A percentile compares a stretch with the other conserved stretches of the same genome.
Conservation (phyloP, 805 yeast species). For the Debaryomyces hansenii region DNA sequence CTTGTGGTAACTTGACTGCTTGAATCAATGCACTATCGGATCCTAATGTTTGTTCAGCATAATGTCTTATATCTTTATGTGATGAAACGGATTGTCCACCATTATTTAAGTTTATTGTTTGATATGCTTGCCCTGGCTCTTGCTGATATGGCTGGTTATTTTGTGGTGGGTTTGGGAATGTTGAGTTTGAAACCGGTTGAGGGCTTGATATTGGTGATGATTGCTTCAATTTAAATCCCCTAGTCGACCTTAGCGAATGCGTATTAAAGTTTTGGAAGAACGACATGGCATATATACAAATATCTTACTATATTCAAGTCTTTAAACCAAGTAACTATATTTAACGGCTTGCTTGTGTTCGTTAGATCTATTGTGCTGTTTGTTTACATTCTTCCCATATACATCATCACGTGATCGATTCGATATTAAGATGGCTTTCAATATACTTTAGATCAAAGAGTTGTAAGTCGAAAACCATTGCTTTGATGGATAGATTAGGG, state of each 20-base stretch:
- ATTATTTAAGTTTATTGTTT: slow-evolving; percentile 26
- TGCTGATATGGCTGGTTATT: slow-evolving; percentile 9
- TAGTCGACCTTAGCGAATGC: slow-evolving; percentile 40
- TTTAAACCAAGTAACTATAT: not conserved
- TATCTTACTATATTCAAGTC: not conserved
- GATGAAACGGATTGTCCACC: slow-evolving; percentile 37
- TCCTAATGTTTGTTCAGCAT: slow-evolving; percentile 94
- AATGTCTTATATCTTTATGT: slow-evolving; percentile 76
- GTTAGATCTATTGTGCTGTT: not conserved
- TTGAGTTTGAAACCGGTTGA: slow-evolving; percentile 34
- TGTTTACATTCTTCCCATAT: slow-evolving; percentile 5
- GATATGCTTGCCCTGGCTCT: slow-evolving; percentile 20
- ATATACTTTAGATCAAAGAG: slow-evolving; percentile 1
- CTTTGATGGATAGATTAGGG: not conserved
- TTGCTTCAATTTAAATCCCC: slow-evolving; percentile 44
- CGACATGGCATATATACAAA: slow-evolving; percentile 22
- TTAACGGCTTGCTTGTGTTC: slow-evolving; percentile 1
- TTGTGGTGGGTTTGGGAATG: slow-evolving; percentile 25
- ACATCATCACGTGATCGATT: not conserved
- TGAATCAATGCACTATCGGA: slow-evolving; percentile 87
- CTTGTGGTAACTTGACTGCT: slow-evolving; percentile 91
- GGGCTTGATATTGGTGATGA: slow-evolving; percentile 41
- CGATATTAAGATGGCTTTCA: slow-evolving; percentile 1
- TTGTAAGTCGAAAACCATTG: slow-evolving; percentile 4
- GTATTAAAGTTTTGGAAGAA: slow-evolving; percentile 46